Evolutionary conservation across 208 protist genomes (phyloP), one percentile per base, ranked within the genome.

Genomic region (Herpetomonas samuelpessoai): DNA sequence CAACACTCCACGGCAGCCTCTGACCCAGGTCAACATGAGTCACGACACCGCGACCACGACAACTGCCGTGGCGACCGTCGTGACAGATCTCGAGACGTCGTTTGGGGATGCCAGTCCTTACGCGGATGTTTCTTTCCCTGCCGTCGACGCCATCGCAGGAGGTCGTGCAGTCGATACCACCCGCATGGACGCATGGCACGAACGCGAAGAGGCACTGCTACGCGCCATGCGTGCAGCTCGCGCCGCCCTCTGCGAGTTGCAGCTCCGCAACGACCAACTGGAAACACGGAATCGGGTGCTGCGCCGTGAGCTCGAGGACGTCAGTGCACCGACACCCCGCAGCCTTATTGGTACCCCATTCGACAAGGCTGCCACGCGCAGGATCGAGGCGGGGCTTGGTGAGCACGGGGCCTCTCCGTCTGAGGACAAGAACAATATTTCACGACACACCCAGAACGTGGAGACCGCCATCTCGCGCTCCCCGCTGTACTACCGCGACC

Each of bases 201-300:
- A 41, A 41, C 35, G 35, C 9, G 35, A 41, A 14, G 35, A 41
- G 35, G 35, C 35, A 6, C 14, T 18, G 9, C 6, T 6, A 14
- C 35, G 14, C 14, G 35, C 35, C 35, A 41, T 41, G 35, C 35
- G 35, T 41, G 35, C 35, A 6, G 35, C 35, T 18, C 35, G 35
- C 14, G 35, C 35, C 35, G 35, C 35, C 35, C 62, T 73, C 60
- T 65, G 55, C 53, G 49, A 58, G 12, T 58, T 69, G 45, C 62
- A 73, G 61, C 63, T 76, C 10, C 57, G 39, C 4, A 81, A 76
- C 52, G 75, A 75, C 16, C 54, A 69, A 45, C 75, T 81, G 30
- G 61, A 71, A 18, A 56, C 69, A 1, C 65, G 72, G 44, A 25
- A 53, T 30, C 39, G 66, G 27, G 66, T 79, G 57, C 45, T 79